Conservation (phyloP, 2,329 filamentous ascomycete species). For the Colletotrichum liaoningense region DNA sequence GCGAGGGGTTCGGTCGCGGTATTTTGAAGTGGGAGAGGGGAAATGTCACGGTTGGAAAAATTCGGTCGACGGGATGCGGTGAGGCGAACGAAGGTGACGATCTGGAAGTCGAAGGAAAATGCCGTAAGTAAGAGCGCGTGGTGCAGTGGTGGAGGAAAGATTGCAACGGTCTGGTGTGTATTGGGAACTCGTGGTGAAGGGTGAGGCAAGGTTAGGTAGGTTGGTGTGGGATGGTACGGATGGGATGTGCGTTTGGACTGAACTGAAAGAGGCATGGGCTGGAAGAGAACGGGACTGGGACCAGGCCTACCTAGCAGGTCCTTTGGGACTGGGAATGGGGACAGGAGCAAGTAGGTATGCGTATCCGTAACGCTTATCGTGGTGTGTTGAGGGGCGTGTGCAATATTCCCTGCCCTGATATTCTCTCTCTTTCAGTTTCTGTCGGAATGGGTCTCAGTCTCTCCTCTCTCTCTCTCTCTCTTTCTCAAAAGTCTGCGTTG, state of each 20-base stretch:
- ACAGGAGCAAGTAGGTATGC: neutral
- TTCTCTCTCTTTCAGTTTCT: neutral
- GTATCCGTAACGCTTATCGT: neutral
- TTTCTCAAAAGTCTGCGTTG: neutral
- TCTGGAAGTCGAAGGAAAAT: neutral
- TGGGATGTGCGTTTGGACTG: slow-evolving; percentile 30
- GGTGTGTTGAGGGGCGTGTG: neutral
- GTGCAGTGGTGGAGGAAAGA: slow-evolving; percentile 4
- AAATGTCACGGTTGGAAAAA: neutral
- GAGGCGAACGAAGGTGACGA: neutral
- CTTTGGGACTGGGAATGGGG: neutral
- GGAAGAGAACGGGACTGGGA: slow-evolving; percentile 12
- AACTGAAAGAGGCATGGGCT: slow-evolving; percentile 11
- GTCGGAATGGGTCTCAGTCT: neutral
- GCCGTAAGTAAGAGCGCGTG: neutral
- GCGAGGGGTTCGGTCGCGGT: slow-evolving; percentile 15
- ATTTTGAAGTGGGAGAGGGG: neutral
- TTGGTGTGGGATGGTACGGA: slow-evolving; percentile 18
- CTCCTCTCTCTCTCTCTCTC: neutral
- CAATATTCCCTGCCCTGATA: neutral
- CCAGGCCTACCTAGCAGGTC: neutral
- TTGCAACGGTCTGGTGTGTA: slow-evolving; percentile 1
- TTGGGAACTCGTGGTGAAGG: slow-evolving; percentile 10
- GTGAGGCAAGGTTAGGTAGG: slow-evolving; percentile 5
- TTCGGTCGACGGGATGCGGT: slow-evolving; percentile 4